Percentiles rank a stretch among this genome's conserved stretches.
phyloP scores from a whole-genome alignment of 345 rosid genomes.

The Hypericum androsaemum region DNA sequence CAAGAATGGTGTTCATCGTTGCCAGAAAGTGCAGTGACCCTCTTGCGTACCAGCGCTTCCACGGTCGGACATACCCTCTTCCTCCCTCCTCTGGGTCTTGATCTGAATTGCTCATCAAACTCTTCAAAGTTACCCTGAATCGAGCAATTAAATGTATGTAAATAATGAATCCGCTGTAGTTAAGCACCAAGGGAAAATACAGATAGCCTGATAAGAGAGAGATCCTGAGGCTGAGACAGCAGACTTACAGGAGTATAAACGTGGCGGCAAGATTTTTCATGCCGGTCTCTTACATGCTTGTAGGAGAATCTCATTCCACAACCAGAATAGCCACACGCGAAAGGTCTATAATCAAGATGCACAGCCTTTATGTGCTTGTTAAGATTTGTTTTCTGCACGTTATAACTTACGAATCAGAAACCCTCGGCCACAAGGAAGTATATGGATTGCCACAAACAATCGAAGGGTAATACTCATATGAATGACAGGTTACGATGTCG shows the following conservation, averaged over 20 bases:
- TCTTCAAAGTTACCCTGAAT: slow-evolving; percentile 69
- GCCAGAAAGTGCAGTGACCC: slow-evolving; percentile 32
- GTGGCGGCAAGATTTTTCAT: slow-evolving; percentile 52
- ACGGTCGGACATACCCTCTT: slow-evolving; percentile 49
- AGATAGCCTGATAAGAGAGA: not conserved
- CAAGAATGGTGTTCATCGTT: slow-evolving; percentile 1
- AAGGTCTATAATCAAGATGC: slow-evolving; percentile 46
- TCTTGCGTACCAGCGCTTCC: slow-evolving; percentile 54
- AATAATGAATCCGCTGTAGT: not conserved
- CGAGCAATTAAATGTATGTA: not conserved
- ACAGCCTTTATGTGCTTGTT: slow-evolving; percentile 56
- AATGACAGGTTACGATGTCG: not conserved
- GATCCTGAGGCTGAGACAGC: not conserved
- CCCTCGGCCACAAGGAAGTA: not conserved
- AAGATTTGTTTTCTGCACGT: slow-evolving; percentile 57
- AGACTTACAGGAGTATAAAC: slow-evolving; percentile 47
- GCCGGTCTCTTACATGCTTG: slow-evolving; percentile 73
- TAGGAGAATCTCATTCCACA: slow-evolving; percentile 67
- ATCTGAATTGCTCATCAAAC: slow-evolving; percentile 49
- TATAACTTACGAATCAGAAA: too few species aligned
- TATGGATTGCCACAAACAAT: not conserved
- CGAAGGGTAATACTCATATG: not conserved
- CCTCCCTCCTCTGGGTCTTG: slow-evolving; percentile 74
- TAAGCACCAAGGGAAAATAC: not conserved
- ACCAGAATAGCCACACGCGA: slow-evolving; percentile 40